These are phyloP conservation scores for Ceriops tagal DNA, from an alignment of 345 rosid genomes.

Conservation along the genomic window DNA sequence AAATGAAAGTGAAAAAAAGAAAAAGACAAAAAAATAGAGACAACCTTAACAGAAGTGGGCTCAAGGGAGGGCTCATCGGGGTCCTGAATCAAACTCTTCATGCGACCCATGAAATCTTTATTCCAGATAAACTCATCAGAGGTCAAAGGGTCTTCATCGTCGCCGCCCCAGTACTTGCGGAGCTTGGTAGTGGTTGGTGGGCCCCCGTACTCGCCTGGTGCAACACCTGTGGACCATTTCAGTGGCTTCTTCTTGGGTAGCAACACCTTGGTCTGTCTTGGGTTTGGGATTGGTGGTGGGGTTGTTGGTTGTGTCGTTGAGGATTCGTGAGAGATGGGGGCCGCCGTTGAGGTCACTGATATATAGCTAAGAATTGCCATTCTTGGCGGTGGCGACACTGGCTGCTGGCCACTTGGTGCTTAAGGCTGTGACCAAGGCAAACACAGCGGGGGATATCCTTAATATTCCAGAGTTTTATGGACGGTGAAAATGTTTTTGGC, in stretches of 20 bases:
- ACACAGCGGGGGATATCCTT: no score
- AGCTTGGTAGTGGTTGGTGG: constrained; percentile 73
- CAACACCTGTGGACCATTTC: constrained; percentile 91
- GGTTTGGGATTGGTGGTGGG: constrained; percentile 20
- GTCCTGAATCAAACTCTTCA: constrained; percentile 58
- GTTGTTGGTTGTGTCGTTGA: constrained; percentile 21
- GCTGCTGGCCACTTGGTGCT: no score
- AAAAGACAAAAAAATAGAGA: neutral
- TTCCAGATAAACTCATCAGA: constrained; percentile 92
- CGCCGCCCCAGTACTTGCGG: constrained; percentile 88
- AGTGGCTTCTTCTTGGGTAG: constrained; percentile 74
- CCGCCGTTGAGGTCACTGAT: constrained; percentile 48
- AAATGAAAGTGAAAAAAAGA: neutral
- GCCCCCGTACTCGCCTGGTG: constrained; percentile 93
- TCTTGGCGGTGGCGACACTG: neutral
- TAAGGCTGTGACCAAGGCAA: no score
- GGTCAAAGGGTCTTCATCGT: constrained; percentile 74
- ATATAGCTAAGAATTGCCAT: constrained; percentile 63
- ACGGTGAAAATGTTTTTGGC: no score
- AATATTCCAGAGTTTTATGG: no score
- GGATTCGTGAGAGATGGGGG: constrained; percentile 52
- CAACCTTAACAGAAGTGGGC: constrained; percentile 50
- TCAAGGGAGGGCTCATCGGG: constrained; percentile 33
- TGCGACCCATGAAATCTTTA: constrained; percentile 76
- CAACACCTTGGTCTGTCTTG: constrained; percentile 60